Base-by-base conservation (phyloP, 805 yeast species). In the Sugiyamaella smithiae region DNA sequence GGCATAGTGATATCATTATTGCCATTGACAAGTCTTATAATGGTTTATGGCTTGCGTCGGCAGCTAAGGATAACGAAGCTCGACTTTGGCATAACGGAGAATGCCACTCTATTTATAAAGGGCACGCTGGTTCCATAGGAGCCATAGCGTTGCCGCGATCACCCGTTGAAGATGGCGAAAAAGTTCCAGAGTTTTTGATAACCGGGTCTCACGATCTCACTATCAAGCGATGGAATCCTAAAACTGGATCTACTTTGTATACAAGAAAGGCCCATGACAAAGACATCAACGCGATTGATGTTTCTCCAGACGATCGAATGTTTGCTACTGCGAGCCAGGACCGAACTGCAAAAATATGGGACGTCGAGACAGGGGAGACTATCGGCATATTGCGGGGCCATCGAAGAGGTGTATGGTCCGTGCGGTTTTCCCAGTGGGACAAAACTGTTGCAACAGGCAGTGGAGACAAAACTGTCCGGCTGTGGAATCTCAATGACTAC, bases 231-330 rank as follows among this genome's bases (percentile, higher is more conserved):
- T 89, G 97, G 97, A 74, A 73, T 40, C 77, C 89, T 24, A 45
- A 57, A 31, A 48, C 49, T 1, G 55, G 52, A 2, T 75, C 57
- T 1, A 85, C 97, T 1, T 88, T 82, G 47, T 93, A 84, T 66
- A 93, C 99, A 0, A 81, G 97, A 72, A 81, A 90, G 61, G 98
- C 97, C 1, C 99, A 93, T 65, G 98, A 93, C 48, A 93, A 91
- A 65, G 97, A 93, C 66, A 93, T 93, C 52, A 95, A 93, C 61
- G 78, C 91, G 1, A 70, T 93, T 46, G 97, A 89, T 55, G 73
- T 93, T 3, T 77, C 97, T n/a, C 96, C 97, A 14, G 88, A 89
- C 61, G 95, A 91, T 66, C 84, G 83, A 55, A 73, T 76, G 44
- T 82, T 93, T 61, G 98, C 96, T 0, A 85, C 97, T 1, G 98